phyloP scores from a whole-genome alignment of 805 yeast genomes.

The Candida manassasensis region DNA sequence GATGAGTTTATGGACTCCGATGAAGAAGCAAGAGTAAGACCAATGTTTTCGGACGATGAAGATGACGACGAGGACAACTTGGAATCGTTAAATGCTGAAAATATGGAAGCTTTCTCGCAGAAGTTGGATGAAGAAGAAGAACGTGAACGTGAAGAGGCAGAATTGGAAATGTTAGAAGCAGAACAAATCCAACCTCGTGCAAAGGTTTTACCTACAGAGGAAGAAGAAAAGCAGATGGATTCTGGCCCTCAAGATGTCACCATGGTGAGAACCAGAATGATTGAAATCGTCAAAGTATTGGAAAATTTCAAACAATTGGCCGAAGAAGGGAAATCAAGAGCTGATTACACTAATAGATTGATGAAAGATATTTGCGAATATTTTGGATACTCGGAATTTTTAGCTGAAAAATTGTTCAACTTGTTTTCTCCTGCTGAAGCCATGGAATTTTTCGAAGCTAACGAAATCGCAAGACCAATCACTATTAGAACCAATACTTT shows the following conservation, averaged over 20 bases:
- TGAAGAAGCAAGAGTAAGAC: conserved; percentile 55
- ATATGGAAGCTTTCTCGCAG: conserved; percentile 75
- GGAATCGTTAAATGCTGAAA: conserved; percentile 70
- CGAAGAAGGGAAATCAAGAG: conserved; percentile 82
- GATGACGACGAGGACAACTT: conserved; percentile 43
- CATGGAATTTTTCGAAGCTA: conserved; percentile 96
- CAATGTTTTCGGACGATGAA: conserved; percentile 81
- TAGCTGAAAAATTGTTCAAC: conserved; percentile 91
- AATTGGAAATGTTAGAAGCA: conserved; percentile 53
- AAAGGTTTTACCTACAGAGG: conserved; percentile 64
- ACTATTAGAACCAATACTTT: conserved; percentile 97
- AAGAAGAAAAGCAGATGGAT: conserved; percentile 48
- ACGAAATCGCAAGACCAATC: conserved; percentile 93
- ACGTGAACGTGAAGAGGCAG: conserved; percentile 43
- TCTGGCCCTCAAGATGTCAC: conserved; percentile 69
- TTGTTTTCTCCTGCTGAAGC: conserved; percentile 94
- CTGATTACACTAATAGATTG: conserved; percentile 75
- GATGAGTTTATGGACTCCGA: conserved; percentile 49
- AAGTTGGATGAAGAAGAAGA: conserved; percentile 58
- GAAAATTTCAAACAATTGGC: conserved; percentile 81
- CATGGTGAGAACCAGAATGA: conserved; percentile 85
- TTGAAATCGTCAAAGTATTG: conserved; percentile 89
- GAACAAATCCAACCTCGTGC: conserved; percentile 68
- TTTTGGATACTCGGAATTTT: conserved; percentile 86
- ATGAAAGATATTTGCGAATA: conserved; percentile 84